Evolutionary conservation across 805 yeast species (phyloP).

Genomic region (Isabelozyma pseudorhagii): DNA sequence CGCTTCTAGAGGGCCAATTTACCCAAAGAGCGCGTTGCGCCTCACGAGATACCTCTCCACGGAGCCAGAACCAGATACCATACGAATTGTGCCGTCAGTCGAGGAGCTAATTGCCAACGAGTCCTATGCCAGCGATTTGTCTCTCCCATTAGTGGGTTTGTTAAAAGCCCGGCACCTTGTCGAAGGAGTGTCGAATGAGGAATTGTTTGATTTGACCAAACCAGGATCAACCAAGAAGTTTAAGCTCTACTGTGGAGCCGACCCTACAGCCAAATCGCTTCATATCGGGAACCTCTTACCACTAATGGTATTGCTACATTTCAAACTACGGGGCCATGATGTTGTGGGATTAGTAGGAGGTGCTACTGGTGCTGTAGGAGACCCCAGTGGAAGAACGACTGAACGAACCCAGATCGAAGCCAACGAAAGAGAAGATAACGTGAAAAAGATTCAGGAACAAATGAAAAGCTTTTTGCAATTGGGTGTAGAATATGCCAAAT

Average conservation of each 20-base stretch:
- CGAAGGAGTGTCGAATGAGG: conserved; percentile 37
- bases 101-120: conserved; percentile 17
- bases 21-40: not conserved
- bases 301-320: conserved; percentile 78
- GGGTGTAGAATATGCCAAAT: conserved; percentile 61
- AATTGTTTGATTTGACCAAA: conserved; percentile 29
- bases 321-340: conserved; percentile 78
- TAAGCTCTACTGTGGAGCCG: conserved; percentile 89
- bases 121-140: conserved; percentile 17
- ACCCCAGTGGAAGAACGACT: conserved; percentile 86
- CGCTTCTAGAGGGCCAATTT: not conserved
- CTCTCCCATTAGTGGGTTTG: conserved; percentile 31
- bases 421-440: conserved; percentile 52
- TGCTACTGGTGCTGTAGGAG: conserved; percentile 95
- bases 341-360: conserved; percentile 87
- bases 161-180: conserved; percentile 34
- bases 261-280: conserved; percentile 86
- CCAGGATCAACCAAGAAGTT: conserved; percentile 31
- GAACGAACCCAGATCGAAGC: conserved; percentile 66
- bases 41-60: not conserved
- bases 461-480: conserved; percentile 55
- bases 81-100: conserved; percentile 39
- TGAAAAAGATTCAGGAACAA: conserved; percentile 57
- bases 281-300: conserved; percentile 93
- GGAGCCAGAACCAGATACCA: conserved; percentile 24